Conservation (phyloP, 169 alveolate genomes). For the Plasmodium blacklocki region DNA sequence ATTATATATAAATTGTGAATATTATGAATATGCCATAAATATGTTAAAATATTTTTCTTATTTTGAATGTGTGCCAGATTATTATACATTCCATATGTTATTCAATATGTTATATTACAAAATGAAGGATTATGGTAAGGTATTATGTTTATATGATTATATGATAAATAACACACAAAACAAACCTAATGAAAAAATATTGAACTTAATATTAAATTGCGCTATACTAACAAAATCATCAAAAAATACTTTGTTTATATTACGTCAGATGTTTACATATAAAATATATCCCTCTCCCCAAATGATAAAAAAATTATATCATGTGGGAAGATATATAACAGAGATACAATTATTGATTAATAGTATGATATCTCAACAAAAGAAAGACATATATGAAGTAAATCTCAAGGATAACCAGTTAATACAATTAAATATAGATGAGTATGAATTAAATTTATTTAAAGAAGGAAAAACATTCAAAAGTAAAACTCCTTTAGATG, state of each 20-base stretch:
- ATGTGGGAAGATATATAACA: constrained; percentile 85
- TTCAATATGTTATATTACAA: constrained; percentile 63
- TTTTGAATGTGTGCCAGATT: constrained; percentile 78
- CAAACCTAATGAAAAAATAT: constrained; percentile 32
- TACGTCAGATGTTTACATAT: constrained; percentile 84
- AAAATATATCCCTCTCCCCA: constrained; percentile 87
- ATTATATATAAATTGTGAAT: constrained; percentile 86
- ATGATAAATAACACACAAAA: constrained; percentile 31
- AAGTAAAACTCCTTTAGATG: constrained; percentile 57
- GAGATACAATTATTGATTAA: constrained; percentile 84
- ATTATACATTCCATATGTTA: constrained; percentile 66
- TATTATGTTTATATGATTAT: constrained; percentile 36
- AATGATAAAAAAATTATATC: constrained; percentile 81
- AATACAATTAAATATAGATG: constrained; percentile 83
- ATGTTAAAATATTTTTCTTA: constrained; percentile 82
- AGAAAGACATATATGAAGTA: constrained; percentile 78
- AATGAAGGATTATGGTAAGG: constrained; percentile 77
- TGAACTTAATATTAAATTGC: constrained; percentile 25
- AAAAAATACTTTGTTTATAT: constrained; percentile 77
- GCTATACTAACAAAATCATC: constrained; percentile 78
- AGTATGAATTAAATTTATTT: constrained; percentile 78
- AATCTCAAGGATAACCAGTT: constrained; percentile 76
- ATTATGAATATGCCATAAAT: constrained; percentile 87
- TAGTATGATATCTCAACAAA: constrained; percentile 79
- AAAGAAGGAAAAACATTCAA: constrained; percentile 52